Conservation (phyloP, 305 asterid species). For the Vinca major region DNA sequence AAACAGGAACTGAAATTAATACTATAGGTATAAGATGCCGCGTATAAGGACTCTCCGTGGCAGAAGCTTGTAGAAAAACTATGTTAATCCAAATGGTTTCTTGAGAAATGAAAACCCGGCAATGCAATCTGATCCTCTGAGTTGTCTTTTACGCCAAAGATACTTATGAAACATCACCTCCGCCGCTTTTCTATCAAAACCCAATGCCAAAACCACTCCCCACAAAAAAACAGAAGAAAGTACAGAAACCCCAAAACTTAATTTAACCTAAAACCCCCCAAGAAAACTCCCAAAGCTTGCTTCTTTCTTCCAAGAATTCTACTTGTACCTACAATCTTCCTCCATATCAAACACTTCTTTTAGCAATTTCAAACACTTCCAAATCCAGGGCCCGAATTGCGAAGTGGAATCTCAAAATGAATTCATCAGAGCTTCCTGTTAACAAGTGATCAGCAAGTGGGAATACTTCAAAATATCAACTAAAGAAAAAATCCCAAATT, state of each 20-base stretch:
- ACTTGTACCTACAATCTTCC: slow-evolving; percentile 28
- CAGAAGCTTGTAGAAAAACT: background rate
- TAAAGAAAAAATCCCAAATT: slow-evolving; percentile 4
- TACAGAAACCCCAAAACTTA: background rate
- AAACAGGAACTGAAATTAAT: background rate
- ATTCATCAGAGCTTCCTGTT: background rate
- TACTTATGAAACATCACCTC: slow-evolving; percentile 11
- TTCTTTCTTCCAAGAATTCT: slow-evolving; percentile 7
- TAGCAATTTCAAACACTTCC: background rate
- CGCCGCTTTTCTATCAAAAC: slow-evolving; percentile 5
- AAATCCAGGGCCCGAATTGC: slow-evolving; percentile 10
- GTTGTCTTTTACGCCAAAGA: slow-evolving; percentile 3
- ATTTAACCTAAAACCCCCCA: background rate
- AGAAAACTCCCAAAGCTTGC: background rate
- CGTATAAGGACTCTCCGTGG: background rate
- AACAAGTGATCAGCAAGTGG: background rate
- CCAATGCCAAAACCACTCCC: slow-evolving; percentile 13
- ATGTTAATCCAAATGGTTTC: slow-evolving; percentile 15
- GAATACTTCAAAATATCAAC: background rate
- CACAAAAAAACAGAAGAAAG: background rate
- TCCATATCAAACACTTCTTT: slow-evolving; percentile 19
- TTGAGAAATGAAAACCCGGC: slow-evolving; percentile 4
- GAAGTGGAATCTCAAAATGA: background rate
- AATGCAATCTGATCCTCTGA: slow-evolving; percentile 4
- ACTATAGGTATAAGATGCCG: background rate